Evolutionary conservation across 1,139 yeast genomes (phyloP), one percentile per base, ranked within the genome.

Genomic region (Hyphopichia buzzinii): DNA sequence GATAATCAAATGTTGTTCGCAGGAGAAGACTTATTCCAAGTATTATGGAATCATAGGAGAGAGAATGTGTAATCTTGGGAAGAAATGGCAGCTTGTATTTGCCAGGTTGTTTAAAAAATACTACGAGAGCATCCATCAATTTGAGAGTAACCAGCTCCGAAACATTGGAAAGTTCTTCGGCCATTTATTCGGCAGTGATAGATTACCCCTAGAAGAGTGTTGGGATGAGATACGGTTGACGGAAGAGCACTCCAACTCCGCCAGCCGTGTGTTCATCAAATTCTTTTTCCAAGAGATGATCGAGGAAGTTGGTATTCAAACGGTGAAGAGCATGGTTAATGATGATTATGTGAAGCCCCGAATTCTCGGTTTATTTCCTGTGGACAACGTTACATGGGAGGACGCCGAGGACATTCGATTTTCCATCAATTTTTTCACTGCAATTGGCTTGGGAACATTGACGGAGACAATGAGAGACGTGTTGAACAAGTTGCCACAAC

Each of bases 81-180:
- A 56, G 8, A 52, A 62, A 8, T 90, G 96, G 95, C 72, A 68
- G 10, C 52, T 48, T 1, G 65, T 75, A 0, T 85, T 85, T 49
- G 64, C 64, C 11, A 43, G 48, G 4, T 65, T 74, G 4, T 90
- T 92, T 56, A 59, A 61, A 33, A 72, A 68, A 14, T 77, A 77
- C 48, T 88, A 84, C 55, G 56, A 57, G 2, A 65, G 67, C 3
- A 74, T 84, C 17, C 88, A 84, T 47, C 78, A 81, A 37, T 77
- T 74, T 47, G 95, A 87, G 43, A 76, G 89, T 3, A 77, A 81
- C 43, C 79, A 85, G 41, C 62, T 92, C 31, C 67, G 97, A 42
- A 89, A 88, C 48, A 67, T 89, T 8, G 96, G 95, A 3, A 82
- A 82, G 39, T 74, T 89, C 44, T 90, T 90, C 77, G 98, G 97